phyloP scores from a whole-genome alignment of 2,329 filamentous ascomycete genomes.

The Talaromyces sp. region DNA sequence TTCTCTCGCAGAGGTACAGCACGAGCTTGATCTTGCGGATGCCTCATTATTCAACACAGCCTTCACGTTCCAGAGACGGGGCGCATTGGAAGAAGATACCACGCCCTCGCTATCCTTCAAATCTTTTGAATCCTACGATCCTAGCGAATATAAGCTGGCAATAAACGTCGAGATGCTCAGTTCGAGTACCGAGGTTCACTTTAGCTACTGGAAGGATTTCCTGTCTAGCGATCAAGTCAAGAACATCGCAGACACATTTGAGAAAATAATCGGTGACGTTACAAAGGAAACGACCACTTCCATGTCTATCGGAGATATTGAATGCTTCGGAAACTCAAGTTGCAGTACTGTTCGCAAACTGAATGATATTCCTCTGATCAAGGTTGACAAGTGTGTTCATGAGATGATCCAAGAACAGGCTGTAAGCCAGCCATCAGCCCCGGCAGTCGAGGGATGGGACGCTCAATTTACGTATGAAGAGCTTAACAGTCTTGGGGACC shows the following conservation, averaged over 20 bases:
- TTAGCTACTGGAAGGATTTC: conserved; percentile 48
- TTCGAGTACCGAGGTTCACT: conserved; percentile 43
- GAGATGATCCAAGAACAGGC: conserved; percentile 33
- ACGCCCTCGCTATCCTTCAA: conserved; percentile 8
- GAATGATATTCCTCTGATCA: conserved; percentile 27
- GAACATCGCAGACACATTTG: conserved; percentile 30
- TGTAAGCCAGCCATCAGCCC: conserved; percentile 17
- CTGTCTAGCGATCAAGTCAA: conserved; percentile 38
- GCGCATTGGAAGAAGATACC: not conserved
- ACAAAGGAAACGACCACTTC: conserved; percentile 13
- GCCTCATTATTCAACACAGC: conserved; percentile 27
- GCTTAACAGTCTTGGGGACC: conserved; percentile 34
- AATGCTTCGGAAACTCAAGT: conserved; percentile 27
- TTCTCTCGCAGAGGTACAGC: conserved; percentile 20
- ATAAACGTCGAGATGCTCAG: conserved; percentile 25
- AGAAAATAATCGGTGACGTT: conserved; percentile 27
- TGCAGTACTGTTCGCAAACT: conserved; percentile 28
- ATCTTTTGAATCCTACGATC: conserved; percentile 5
- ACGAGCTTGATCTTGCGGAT: conserved; percentile 22
- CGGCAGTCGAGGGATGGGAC: conserved; percentile 31
- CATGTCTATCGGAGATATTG: conserved; percentile 22
- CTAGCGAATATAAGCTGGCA: conserved; percentile 21
- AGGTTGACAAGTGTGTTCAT: conserved; percentile 30
- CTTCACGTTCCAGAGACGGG: conserved; percentile 20
- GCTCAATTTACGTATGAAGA: conserved; percentile 33